These are phyloP conservation scores for Corynascus novoguineensis DNA, from an alignment of 495 filamentous ascomycete species.

Conservation along the genomic window DNA sequence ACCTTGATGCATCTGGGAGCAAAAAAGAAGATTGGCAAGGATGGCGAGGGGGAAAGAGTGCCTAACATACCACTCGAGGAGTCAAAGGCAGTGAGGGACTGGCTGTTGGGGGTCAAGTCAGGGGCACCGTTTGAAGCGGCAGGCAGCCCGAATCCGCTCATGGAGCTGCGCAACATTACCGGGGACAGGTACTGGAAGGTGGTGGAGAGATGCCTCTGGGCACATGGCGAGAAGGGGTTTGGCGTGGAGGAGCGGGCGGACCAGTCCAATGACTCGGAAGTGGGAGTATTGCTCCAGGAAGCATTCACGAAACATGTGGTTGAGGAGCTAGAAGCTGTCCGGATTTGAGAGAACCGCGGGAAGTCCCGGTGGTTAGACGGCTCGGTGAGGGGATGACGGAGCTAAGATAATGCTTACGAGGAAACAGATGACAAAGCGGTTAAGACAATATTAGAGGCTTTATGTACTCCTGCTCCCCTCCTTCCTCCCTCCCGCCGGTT, in stretches of 20 bases:
- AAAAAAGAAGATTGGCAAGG: background rate
- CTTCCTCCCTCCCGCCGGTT: too few relatives aligned
- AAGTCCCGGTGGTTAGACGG: too few relatives aligned
- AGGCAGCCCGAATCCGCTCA: slow-evolving; percentile 17
- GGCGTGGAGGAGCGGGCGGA: slow-evolving; percentile 22
- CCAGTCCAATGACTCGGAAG: slow-evolving; percentile 23
- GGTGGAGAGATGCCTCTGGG: slow-evolving; percentile 29
- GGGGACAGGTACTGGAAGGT: slow-evolving; percentile 26
- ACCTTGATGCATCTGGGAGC: slow-evolving; percentile 32
- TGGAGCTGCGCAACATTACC: slow-evolving; percentile 21
- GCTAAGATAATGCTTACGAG: too few relatives aligned
- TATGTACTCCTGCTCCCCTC: too few relatives aligned
- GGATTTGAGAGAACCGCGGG: slow-evolving; percentile 2
- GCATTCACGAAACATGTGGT: slow-evolving; percentile 29
- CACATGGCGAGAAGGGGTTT: slow-evolving; percentile 30
- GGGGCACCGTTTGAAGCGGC: slow-evolving; percentile 16
- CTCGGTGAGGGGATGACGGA: too few relatives aligned
- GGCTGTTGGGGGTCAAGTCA: slow-evolving; percentile 23
- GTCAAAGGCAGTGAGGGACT: slow-evolving; percentile 24
- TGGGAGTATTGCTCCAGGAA: slow-evolving; percentile 25
- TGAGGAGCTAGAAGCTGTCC: slow-evolving; percentile 18
- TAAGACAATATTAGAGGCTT: too few relatives aligned
- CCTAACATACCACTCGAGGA: slow-evolving; percentile 19
- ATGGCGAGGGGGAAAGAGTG: background rate
- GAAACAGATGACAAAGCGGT: too few relatives aligned